Evolutionary conservation across 441 rosid species (phyloP).

Genomic region (Breynia disticha): DNA sequence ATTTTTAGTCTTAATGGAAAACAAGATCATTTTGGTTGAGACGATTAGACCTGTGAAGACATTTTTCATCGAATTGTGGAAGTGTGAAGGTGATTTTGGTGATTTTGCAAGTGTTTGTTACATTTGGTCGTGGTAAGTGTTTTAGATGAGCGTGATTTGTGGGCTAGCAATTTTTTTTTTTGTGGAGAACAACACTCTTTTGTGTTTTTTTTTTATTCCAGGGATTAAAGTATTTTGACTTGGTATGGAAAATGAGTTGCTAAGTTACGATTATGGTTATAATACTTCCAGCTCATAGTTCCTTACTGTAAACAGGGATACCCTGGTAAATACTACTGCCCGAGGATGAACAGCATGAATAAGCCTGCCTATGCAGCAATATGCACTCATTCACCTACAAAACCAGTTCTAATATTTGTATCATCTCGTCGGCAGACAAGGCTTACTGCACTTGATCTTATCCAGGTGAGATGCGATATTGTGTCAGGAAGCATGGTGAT

Average conservation of each 20-base stretch:
- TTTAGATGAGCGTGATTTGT: too few species aligned
- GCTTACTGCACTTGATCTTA: conserved; percentile 96
- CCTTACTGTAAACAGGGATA: conserved; percentile 60
- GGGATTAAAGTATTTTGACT: not conserved
- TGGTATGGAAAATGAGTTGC: not conserved
- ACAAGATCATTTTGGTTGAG: too few species aligned
- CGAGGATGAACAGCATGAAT: conserved; percentile 98
- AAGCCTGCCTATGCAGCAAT: conserved; percentile 99
- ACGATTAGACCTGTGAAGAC: too few species aligned
- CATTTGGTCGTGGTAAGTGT: too few species aligned
- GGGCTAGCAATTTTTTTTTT: not conserved
- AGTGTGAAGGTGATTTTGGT: too few species aligned
- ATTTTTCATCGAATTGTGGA: too few species aligned
- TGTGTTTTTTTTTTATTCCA: not conserved
- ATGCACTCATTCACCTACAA: conserved; percentile 92
- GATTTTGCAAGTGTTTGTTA: too few species aligned
- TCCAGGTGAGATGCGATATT: conserved; percentile 55
- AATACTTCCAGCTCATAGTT: not conserved
- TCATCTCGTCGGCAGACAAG: conserved; percentile 99
- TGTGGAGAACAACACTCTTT: not conserved
- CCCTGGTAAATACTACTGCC: conserved; percentile 94
- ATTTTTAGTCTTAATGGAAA: too few species aligned
- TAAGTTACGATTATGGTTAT: not conserved
- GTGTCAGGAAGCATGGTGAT: conserved; percentile 5
- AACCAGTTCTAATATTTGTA: conserved; percentile 97